phyloP scores from a whole-genome alignment of 2,329 filamentous ascomycete species.

The Aspergillus floridensis region DNA sequence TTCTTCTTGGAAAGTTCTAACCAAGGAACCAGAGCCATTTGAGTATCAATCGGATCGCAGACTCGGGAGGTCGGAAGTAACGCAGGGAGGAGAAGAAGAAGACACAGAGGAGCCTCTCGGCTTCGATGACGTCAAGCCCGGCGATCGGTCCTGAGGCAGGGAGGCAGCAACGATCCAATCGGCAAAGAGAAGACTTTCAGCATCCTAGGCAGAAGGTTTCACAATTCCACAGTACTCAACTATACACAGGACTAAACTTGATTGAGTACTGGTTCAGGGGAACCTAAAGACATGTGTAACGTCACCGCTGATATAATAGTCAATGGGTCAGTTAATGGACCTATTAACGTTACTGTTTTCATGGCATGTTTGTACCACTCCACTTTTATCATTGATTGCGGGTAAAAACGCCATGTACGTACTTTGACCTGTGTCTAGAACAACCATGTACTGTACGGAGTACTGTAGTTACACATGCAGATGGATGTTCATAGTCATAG shows the following conservation, averaged over 20 bases:
- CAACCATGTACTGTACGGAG: no score
- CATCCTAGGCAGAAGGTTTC: neutral
- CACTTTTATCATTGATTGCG: neutral
- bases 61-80: neutral
- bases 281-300: neutral
- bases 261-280: neutral
- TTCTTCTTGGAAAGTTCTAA: neutral
- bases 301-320: neutral
- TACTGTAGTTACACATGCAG: no score
- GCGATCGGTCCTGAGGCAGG: slow-evolving; percentile 10
- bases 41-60: neutral
- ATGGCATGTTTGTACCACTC: neutral
- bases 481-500: no score
- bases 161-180: neutral
- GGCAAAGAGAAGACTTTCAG: neutral
- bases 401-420: neutral
- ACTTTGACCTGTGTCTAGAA: neutral
- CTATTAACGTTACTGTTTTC: neutral
- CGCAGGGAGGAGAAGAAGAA: no score
- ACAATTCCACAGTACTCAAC: neutral
- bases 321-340: no score
- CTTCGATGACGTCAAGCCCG: slow-evolving; percentile 7
- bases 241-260: no score
- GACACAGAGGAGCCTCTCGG: neutral
- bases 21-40: neutral